Base-by-base conservation (phyloP, 257 asterid species). In the Galeopsis tetrahit region DNA sequence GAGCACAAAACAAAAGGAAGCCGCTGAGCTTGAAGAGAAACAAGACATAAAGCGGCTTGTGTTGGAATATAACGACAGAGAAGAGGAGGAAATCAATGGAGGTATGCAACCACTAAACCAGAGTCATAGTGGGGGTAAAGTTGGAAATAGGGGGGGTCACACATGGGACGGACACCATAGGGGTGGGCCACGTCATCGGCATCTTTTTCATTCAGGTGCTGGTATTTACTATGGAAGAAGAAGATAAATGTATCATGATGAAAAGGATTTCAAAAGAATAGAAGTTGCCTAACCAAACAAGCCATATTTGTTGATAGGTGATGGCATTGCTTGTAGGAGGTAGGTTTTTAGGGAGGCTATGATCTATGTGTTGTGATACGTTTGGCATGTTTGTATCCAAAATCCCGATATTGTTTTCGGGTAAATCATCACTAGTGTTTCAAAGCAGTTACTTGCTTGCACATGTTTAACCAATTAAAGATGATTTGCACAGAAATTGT, bases 11-110 rank as follows among this genome's bases (percentile, higher is more conserved):
- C 96, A 95, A 83, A 87, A 88, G 75, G 99, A 92, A 86, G 99
- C 98, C 9, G 99, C 97, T 7, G 99, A 95, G 82, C 98, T 92
- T 17, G 98, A 95, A 86, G 99, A 95, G 72, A 95, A 95, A 67
- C 94, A 95, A 81, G 98, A 95, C 83, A 95, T 95, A 75, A 95
- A 95, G 76, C 81, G 98, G 78, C 86, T 87, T 38, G 93, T 95
- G 71, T 65, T 95, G 66, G 99, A 95, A 77, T 95, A 92, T 73
- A 95, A 95, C n/a, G 97, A 95, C 51, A 82, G 99, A 74, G 99
- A 95, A 79, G 99, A 95, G 81, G 99, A 95, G 87, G 98, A 95
- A 78, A 85, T 87, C 55, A 81, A 81, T 62, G 96, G 96, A 66
- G 93, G 90, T 42, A 55, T 82, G 73, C 97, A 86, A 64, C 81